Conservation (phyloP, 2,329 filamentous ascomycete genomes). For the Massarina eburnea region DNA sequence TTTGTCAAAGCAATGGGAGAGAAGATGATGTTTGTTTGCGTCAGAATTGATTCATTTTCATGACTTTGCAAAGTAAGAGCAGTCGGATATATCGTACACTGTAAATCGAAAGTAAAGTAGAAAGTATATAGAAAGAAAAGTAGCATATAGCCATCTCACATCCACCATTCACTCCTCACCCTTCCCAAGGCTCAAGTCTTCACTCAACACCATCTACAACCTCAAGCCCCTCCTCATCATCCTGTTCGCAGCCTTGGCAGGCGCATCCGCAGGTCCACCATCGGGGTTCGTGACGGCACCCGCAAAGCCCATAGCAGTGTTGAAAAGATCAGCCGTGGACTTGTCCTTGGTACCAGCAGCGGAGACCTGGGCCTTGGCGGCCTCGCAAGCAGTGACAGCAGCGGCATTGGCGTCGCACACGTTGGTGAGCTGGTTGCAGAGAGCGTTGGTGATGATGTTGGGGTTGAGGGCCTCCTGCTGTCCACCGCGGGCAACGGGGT, state of each 20-base stretch:
- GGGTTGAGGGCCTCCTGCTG: constrained; percentile 71
- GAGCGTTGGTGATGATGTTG: constrained; percentile 72
- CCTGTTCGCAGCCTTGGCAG: constrained; percentile 20
- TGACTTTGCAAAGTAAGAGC: background rate
- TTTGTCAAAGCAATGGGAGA: no score
- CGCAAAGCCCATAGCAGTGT: constrained; percentile 42
- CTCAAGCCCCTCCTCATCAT: constrained; percentile 15
- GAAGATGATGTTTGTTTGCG: background rate
- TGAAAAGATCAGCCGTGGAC: constrained; percentile 46
- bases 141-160: background rate
- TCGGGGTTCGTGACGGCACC: constrained; percentile 36
- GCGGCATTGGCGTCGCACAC: constrained; percentile 65
- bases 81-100: background rate
- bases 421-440: constrained; percentile 69
- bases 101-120: background rate
- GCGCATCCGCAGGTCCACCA: constrained; percentile 29
- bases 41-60: background rate
- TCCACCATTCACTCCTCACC: background rate
- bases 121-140: background rate
- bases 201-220: background rate
- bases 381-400: constrained; percentile 56
- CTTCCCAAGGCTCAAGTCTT: background rate
- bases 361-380: constrained; percentile 56
- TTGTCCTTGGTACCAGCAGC: constrained; percentile 46
- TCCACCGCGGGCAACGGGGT: constrained; percentile 60